These are phyloP conservation scores for Hirschioporus abietinus DNA, from an alignment of 768 basidiomycete species.

Conservation along the genomic window DNA sequence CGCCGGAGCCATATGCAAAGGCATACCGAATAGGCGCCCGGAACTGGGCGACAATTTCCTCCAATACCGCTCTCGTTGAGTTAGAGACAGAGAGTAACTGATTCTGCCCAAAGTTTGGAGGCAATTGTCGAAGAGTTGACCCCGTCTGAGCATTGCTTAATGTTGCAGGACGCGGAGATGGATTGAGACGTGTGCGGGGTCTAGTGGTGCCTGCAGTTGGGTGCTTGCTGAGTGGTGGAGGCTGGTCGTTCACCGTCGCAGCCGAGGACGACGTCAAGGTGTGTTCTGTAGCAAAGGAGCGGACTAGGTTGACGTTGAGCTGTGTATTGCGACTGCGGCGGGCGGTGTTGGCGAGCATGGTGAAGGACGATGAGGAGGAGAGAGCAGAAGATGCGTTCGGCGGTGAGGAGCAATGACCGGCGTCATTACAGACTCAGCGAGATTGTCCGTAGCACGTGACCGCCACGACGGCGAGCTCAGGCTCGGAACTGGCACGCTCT, in stretches of 20 bases:
- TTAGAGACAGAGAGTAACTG: conserved; percentile 58
- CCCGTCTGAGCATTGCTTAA: conserved; percentile 66
- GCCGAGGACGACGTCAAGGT: neutral
- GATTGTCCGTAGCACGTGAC: neutral
- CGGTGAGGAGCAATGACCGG: conserved; percentile 1
- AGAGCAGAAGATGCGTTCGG: neutral
- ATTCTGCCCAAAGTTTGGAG: conserved; percentile 70
- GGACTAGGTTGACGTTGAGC: neutral
- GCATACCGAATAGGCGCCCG: conserved; percentile 93
- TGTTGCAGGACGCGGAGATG: conserved; percentile 34
- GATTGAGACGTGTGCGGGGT: conserved; percentile 34
- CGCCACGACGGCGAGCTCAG: neutral
- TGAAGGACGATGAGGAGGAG: neutral
- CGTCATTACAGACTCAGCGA: neutral
- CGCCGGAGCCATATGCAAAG: conserved; percentile 95
- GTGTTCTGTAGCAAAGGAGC: neutral
- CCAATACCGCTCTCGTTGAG: conserved; percentile 7
- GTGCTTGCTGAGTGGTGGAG: conserved; percentile 25
- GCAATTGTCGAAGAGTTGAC: conserved; percentile 73
- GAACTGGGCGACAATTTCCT: conserved; percentile 59
- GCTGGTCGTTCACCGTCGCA: conserved; percentile 8
- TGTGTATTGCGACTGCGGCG: neutral
- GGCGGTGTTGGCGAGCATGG: conserved; percentile 2
- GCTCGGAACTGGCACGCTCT: neutral
- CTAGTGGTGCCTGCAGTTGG: conserved; percentile 17